Evolutionary conservation across 208 protist genomes (phyloP), one percentile per base, ranked within the genome.

Genomic region (Borovskyia barvae): DNA sequence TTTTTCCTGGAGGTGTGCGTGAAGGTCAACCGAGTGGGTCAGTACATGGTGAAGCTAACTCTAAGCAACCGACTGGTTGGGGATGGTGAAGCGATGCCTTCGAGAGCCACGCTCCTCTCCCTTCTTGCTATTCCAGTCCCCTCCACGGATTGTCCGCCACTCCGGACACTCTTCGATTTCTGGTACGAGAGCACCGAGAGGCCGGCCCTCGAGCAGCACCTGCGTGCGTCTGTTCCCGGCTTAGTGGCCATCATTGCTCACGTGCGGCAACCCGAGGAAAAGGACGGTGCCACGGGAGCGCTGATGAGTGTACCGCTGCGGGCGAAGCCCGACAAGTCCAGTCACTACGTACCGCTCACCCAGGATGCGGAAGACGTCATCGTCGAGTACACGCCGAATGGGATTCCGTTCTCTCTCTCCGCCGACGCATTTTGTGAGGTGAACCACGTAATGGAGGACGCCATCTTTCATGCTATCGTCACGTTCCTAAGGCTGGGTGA

Each of bases 401-500:
- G 56, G 4, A 14, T 47, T 8, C 20, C 66, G 17, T 85, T 69
- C 37, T 43, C 37, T 14, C 62, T 85, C 9, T 81, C 66, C 14
- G 63, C 69, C 1, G 70, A 85, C 50, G 68, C 65, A 5, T 81
- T 85, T 39, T 72, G 78, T 26, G 78, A 85, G 43, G 75, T 80
- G 14, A 85, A 77, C 25, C 73, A 64, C 19, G 47, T 46, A 6
- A 82, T 85, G 75, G 79, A 80, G 39, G 63, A 68, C 20, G 74
- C 68, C 24, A 79, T 85, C 7, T 79, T 60, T 28, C 26, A 70
- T 22, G 46, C 56, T 4, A 80, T 79, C 33, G 29, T 66, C 3
- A 24, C 42, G 20, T 73, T 78, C 58, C 55, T 84, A 2, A 42
- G 47, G 5, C 59, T 84, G n/a, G n/a, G n/a, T n/a, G n/a, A n/a